A percentile compares a stretch with the other conserved stretches of the same genome.
phyloP scores from a whole-genome alignment of 2,329 filamentous ascomycete species.

The Sarocladiaceae sp. region DNA sequence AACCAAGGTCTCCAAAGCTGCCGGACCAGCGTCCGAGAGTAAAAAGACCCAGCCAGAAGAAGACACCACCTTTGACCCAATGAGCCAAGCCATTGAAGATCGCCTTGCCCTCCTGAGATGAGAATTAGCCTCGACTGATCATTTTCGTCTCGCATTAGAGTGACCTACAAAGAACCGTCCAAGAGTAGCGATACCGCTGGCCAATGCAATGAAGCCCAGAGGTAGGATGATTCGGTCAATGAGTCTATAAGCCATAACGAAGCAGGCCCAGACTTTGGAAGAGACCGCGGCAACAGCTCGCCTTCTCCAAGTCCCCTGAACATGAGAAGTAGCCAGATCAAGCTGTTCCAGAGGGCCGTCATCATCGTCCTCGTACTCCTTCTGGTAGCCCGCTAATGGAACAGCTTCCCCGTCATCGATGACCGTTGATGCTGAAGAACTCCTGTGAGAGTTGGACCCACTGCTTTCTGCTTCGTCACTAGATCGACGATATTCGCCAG shows the following conservation, averaged over 20 bases:
- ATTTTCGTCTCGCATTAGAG: neutral
- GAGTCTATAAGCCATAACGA: slow-evolving; percentile 59
- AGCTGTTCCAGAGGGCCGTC: slow-evolving; percentile 33
- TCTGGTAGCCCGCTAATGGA: slow-evolving; percentile 32
- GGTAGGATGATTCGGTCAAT: slow-evolving; percentile 75
- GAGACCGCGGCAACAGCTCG: slow-evolving; percentile 54
- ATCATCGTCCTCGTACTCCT: slow-evolving; percentile 47
- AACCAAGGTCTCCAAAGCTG: slow-evolving; percentile 84
- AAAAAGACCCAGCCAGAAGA: slow-evolving; percentile 87
- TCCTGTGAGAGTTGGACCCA: slow-evolving; percentile 63
- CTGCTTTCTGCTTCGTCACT: slow-evolving; percentile 73
- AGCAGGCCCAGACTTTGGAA: slow-evolving; percentile 49
- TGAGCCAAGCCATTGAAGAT: slow-evolving; percentile 87
- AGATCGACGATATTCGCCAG: slow-evolving; percentile 55
- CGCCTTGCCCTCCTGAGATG: slow-evolving; percentile 53
- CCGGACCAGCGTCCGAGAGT: slow-evolving; percentile 88
- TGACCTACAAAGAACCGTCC: slow-evolving; percentile 76
- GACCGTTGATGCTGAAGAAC: slow-evolving; percentile 59
- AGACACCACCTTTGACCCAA: slow-evolving; percentile 91
- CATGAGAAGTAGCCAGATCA: neutral
- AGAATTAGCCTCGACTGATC: neutral
- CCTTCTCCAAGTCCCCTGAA: slow-evolving; percentile 38
- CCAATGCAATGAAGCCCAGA: slow-evolving; percentile 69
- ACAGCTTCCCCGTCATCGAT: slow-evolving; percentile 39
- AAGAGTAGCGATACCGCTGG: slow-evolving; percentile 71